Evolutionary conservation across 2,329 filamentous ascomycete genomes (phyloP).

Genomic region (Hysterium pulicare): DNA sequence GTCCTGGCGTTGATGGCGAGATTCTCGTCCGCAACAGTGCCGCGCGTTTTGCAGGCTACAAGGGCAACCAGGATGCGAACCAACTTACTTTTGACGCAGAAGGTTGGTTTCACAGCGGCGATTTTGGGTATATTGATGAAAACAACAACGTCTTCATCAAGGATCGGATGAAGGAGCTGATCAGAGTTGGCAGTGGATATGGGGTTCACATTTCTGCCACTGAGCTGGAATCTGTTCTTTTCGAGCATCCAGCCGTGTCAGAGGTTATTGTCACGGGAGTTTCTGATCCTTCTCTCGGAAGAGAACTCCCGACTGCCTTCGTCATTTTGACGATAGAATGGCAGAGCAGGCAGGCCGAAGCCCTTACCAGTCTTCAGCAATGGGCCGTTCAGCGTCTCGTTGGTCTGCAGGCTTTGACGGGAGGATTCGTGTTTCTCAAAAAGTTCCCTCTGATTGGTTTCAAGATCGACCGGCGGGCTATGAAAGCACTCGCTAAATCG

Average conservation of each 20-base stretch:
- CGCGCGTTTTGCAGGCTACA: slow-evolving; percentile 12
- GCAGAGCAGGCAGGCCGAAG: not conserved
- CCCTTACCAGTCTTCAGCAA: too few relatives aligned
- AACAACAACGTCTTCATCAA: slow-evolving; percentile 19
- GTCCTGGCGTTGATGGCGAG: slow-evolving; percentile 13
- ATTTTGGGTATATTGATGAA: slow-evolving; percentile 20
- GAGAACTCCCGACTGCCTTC: slow-evolving; percentile 3
- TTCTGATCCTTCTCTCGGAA: slow-evolving; percentile 2
- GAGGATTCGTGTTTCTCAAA: too few relatives aligned
- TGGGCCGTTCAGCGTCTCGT: too few relatives aligned
- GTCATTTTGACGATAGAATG: not conserved
- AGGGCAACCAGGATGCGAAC: slow-evolving; percentile 29
- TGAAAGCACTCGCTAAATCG: too few relatives aligned
- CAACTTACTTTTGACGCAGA: slow-evolving; percentile 24
- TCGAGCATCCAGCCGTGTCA: slow-evolving; percentile 19
- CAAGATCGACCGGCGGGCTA: too few relatives aligned
- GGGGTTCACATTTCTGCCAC: slow-evolving; percentile 17
- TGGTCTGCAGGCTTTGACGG: too few relatives aligned
- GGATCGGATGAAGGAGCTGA: slow-evolving; percentile 20
- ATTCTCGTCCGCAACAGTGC: slow-evolving; percentile 19
- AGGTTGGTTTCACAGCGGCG: slow-evolving; percentile 21
- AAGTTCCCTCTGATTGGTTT: too few relatives aligned
- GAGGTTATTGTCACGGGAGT: slow-evolving; percentile 20
- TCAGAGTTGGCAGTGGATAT: slow-evolving; percentile 16
- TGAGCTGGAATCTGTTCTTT: slow-evolving; percentile 19